Evolutionary conservation across 116 monocot species (phyloP).

Genomic region (Trichopus zeylanicus): DNA sequence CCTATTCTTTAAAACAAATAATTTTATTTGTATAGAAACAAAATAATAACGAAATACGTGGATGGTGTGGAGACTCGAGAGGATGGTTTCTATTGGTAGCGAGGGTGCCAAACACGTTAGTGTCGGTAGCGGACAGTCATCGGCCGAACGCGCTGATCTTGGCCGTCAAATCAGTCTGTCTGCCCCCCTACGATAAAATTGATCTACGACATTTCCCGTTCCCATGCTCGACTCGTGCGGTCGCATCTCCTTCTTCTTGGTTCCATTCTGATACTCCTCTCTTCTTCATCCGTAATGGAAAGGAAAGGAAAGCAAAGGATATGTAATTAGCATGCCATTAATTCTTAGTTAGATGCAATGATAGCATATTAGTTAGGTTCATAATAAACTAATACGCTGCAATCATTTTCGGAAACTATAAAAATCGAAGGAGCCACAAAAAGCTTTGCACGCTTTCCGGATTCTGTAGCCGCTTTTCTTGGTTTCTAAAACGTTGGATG

Average conservation of each 20-base stretch:
- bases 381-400: not conserved
- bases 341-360: not conserved
- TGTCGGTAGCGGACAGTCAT: not conserved
- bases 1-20: too few relatives aligned
- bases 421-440: not conserved
- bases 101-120: not conserved
- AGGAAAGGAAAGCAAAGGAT: not conserved
- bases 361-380: slow-evolving; percentile 1
- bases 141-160: not conserved
- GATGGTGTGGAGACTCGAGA: too few relatives aligned
- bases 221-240: too few relatives aligned
- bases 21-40: not conserved
- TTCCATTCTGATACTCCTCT: too few relatives aligned
- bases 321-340: not conserved
- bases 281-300: too few relatives aligned
- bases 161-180: not conserved
- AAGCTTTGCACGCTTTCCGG: slow-evolving; percentile 1
- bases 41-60: too few relatives aligned
- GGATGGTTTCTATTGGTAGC: too few relatives aligned
- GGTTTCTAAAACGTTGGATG: not conserved
- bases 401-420: not conserved
- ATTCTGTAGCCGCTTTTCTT: slow-evolving; percentile 9
- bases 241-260: too few relatives aligned
- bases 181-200: too few relatives aligned
- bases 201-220: too few relatives aligned